Conservation (phyloP, 768 basidiomycete genomes). For the Suillus brevipes region DNA sequence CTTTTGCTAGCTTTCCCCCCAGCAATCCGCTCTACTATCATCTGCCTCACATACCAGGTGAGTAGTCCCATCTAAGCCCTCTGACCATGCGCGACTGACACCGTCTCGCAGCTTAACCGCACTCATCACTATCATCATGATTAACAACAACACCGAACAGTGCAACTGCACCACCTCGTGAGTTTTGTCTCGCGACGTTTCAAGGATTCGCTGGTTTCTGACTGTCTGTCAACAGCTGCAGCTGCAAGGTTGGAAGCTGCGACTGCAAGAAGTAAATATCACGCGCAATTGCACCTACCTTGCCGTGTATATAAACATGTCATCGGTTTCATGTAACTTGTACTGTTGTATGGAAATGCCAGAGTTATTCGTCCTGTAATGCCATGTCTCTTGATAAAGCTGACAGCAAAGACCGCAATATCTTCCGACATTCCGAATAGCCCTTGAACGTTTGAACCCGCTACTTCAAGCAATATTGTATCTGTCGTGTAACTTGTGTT, state of each 20-base stretch:
- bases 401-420: not conserved
- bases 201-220: not conserved
- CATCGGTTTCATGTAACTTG: not conserved
- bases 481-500: too few relatives aligned
- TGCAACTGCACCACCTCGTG: constrained; percentile 5
- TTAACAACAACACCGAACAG: constrained; percentile 2
- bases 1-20: not conserved
- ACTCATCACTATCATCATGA: not conserved
- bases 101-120: not conserved
- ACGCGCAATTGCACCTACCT: not conserved
- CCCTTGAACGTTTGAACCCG: not conserved
- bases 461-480: not conserved
- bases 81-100: not conserved
- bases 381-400: not conserved
- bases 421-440: not conserved
- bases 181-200: not conserved
- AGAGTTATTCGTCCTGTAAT: not conserved
- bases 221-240: constrained; percentile 6
- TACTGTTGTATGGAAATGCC: not conserved
- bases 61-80: not conserved
- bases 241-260: constrained; percentile 9
- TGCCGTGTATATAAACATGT: not conserved
- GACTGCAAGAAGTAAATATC: constrained; percentile 1
- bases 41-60: not conserved
- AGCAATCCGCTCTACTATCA: not conserved